phyloP scores from a whole-genome alignment of 495 filamentous ascomycete species.

The Staphylotrichum longicolle region DNA sequence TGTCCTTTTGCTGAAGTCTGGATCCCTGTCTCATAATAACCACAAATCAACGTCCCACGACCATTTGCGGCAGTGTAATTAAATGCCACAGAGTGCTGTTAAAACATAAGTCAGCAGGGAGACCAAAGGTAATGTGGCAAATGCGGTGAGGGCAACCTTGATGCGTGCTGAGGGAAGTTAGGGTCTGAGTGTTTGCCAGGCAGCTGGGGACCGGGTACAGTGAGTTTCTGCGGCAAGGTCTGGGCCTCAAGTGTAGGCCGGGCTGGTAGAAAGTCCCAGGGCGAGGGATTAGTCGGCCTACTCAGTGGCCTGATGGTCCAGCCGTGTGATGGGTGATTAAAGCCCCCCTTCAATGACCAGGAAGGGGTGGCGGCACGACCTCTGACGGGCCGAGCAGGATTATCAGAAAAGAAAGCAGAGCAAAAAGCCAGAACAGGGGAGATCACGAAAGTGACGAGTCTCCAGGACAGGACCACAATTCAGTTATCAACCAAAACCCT shows the following conservation, averaged over 20 bases:
- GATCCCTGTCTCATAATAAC: conserved; percentile 31
- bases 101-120: conserved; percentile 26
- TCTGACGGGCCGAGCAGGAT: conserved; percentile 5
- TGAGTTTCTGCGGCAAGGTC: conserved; percentile 19
- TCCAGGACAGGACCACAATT: conserved; percentile 34
- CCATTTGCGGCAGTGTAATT: conserved; percentile 9
- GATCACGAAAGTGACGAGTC: conserved; percentile 22
- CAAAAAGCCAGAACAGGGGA: conserved; percentile 17
- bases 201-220: conserved; percentile 23
- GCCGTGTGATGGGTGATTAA: conserved; percentile 9
- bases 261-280: background rate
- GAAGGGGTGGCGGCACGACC: conserved; percentile 1
- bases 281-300: conserved; percentile 11
- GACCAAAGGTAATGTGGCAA: conserved; percentile 12
- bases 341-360: conserved; percentile 1
- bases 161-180: background rate
- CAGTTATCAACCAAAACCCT: conserved; percentile 22
- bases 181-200: conserved; percentile 9
- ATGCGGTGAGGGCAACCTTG: conserved; percentile 27
- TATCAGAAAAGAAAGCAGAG: conserved; percentile 13
- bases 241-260: conserved; percentile 14
- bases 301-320: conserved; percentile 17
- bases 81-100: background rate
- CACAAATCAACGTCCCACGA: conserved; percentile 18
- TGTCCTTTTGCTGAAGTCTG: conserved; percentile 21